Percentiles rank a stretch among this genome's conserved stretches.
These are phyloP conservation scores for Backusella circina DNA, from an alignment of 192 early-diverging fungal species.

Conservation along the genomic window DNA sequence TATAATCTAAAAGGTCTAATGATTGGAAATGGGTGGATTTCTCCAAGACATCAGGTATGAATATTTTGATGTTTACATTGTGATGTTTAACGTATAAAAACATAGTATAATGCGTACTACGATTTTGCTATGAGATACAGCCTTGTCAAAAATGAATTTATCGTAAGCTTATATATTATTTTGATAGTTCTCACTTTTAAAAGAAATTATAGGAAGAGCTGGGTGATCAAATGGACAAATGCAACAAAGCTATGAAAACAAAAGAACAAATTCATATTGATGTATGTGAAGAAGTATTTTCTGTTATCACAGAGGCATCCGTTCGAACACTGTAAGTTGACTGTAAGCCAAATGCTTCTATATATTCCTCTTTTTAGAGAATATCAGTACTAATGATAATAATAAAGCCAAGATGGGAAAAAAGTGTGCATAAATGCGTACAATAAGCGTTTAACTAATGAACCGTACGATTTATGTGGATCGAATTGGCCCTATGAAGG, in stretches of 20 bases:
- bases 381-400: neutral
- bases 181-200: neutral
- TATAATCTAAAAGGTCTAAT: constrained; percentile 53
- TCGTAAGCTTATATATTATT: constrained; percentile 18
- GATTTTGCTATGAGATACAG: constrained; percentile 31
- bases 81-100: neutral
- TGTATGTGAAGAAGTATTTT: constrained; percentile 39
- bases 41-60: constrained; percentile 51
- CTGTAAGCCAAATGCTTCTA: neutral
- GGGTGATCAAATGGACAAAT: constrained; percentile 20
- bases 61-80: neutral
- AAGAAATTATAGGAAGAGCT: neutral
- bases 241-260: constrained; percentile 24
- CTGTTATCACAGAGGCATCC: constrained; percentile 9
- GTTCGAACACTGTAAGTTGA: neutral
- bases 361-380: neutral
- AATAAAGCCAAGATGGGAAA: constrained; percentile 15
- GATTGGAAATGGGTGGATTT: constrained; percentile 68
- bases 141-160: constrained; percentile 23
- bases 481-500: constrained; percentile 54
- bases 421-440: constrained; percentile 52
- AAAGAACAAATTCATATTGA: constrained; percentile 27
- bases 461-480: constrained; percentile 47
- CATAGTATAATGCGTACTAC: constrained; percentile 44
- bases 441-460: constrained; percentile 46